Evolutionary conservation across 2,329 filamentous ascomycete genomes (phyloP).

Genomic region (Didymellaceae sp.): DNA sequence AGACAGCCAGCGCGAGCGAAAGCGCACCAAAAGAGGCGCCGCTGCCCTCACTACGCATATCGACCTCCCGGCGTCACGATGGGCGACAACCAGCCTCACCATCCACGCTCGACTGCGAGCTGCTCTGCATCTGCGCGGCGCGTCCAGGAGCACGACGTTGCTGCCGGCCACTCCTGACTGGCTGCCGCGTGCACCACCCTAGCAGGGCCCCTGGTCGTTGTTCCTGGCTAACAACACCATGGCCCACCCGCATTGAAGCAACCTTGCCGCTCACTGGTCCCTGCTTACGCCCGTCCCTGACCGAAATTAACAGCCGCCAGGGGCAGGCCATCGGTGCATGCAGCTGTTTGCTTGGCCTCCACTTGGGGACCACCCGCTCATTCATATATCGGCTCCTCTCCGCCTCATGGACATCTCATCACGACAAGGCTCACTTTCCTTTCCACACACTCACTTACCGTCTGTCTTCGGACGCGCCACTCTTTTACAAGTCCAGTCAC

Average conservation of each 20-base stretch:
- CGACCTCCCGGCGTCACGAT: conserved; percentile 9
- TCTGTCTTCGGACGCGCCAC: conserved; percentile 42
- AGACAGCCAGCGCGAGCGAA: not conserved
- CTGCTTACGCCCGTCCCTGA: conserved; percentile 34
- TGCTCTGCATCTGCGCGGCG: conserved; percentile 50
- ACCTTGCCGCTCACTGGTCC: conserved; percentile 35
- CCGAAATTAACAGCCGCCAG: conserved; percentile 47
- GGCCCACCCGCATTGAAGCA: conserved; percentile 6
- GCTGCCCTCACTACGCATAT: conserved; percentile 1
- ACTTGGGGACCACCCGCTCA: conserved; percentile 36
- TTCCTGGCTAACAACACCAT: conserved; percentile 30
- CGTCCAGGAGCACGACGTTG: conserved; percentile 24
- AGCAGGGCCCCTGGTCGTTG: conserved; percentile 26
- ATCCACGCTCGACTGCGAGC: conserved; percentile 62
- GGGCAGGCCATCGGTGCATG: conserved; percentile 34
- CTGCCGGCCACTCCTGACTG: conserved; percentile 29
- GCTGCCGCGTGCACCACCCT: conserved; percentile 13
- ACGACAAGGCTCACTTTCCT: conserved; percentile 46
- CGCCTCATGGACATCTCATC: conserved; percentile 25
- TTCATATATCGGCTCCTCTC: conserved; percentile 42
- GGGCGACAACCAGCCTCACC: conserved; percentile 18
- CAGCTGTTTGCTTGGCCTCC: conserved; percentile 35
- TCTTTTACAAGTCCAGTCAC: conserved; percentile 48
- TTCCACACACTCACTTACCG: conserved; percentile 44
- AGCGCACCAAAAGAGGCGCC: not conserved